These are phyloP conservation scores for Cyberlindnera suaveolens DNA, from an alignment of 805 yeast genomes.

Conservation along the genomic window DNA sequence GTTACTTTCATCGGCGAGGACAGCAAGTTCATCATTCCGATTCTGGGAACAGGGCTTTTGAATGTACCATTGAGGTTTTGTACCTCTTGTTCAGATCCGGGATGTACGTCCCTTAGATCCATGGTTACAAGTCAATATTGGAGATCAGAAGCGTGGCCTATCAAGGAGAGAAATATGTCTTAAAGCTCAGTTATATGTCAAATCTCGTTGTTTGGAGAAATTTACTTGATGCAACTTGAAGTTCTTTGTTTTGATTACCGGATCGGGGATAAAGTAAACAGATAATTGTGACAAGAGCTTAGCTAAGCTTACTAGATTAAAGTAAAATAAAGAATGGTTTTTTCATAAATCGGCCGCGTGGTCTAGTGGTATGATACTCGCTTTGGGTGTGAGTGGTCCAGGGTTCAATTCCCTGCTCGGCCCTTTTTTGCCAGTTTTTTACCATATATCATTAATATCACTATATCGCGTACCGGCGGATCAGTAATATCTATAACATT, in stretches of 20 bases:
- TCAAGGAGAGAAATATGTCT: neutral
- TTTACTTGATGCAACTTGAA: neutral
- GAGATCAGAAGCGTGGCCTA: neutral
- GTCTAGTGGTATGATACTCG: constrained; percentile 30
- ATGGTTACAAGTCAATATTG: neutral
- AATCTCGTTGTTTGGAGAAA: neutral
- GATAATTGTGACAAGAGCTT: neutral
- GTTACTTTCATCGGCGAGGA: constrained; percentile 23
- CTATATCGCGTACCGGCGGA: too few relatives aligned
- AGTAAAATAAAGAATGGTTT: neutral
- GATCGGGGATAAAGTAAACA: constrained; percentile 11
- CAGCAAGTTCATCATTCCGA: constrained; percentile 13
- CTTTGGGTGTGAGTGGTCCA: constrained; percentile 30
- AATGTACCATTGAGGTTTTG: constrained; percentile 1
- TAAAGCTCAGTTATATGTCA: neutral
- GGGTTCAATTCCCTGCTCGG: constrained; percentile 30
- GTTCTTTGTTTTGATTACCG: constrained; percentile 11
- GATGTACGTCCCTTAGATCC: neutral
- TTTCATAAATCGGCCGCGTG: constrained; percentile 22
- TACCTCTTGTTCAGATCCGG: neutral
- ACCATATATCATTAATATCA: too few relatives aligned
- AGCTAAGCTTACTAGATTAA: neutral
- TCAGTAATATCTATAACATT: too few relatives aligned
- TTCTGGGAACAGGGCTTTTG: constrained; percentile 12
- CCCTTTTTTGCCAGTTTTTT: constrained; percentile 18